Percentiles rank a stretch among this genome's conserved stretches.
Conservation (phyloP, 306 rosid genomes). For the Quillaja saponaria region DNA sequence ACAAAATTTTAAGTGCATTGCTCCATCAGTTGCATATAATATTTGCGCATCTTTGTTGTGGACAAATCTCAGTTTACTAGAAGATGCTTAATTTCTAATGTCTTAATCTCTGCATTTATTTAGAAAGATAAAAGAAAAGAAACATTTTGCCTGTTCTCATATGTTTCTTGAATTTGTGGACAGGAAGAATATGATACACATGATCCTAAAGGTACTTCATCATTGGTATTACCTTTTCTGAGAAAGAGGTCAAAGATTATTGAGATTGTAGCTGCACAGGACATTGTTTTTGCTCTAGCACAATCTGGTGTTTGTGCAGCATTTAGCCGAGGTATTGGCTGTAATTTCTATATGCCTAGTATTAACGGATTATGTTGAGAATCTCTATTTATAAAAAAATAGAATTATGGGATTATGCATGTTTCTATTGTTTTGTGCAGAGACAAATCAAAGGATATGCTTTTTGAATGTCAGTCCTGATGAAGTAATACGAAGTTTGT, state of each 20-base stretch:
- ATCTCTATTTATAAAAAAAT: conserved; percentile 23
- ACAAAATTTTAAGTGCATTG: conserved; percentile 11
- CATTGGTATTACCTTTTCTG: conserved; percentile 51
- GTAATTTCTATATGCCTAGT: no score
- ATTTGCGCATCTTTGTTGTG: conserved; percentile 3
- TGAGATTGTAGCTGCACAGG: conserved; percentile 63
- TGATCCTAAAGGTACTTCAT: conserved; percentile 60
- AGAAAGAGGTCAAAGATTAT: conserved; percentile 60
- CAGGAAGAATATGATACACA: conserved; percentile 68
- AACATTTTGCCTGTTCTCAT: neutral
- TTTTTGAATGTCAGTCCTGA: conserved; percentile 95
- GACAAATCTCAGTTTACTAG: conserved; percentile 5
- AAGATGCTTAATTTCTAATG: no score
- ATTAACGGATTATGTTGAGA: no score
- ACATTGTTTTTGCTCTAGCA: conserved; percentile 65
- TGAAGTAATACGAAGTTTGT: conserved; percentile 95
- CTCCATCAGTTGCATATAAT: neutral
- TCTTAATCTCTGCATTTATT: neutral
- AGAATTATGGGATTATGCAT: conserved; percentile 10
- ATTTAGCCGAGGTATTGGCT: conserved; percentile 54
- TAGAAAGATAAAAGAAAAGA: no score
- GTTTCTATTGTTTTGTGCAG: conserved; percentile 55
- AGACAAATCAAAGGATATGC: conserved; percentile 89
- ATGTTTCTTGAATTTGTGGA: conserved; percentile 23
- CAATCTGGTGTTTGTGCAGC: conserved; percentile 71